Percentiles rank a stretch among this genome's conserved stretches.
phyloP scores from a whole-genome alignment of 2,329 filamentous ascomycete species.

The Tolypocladium cylindrosporum region DNA sequence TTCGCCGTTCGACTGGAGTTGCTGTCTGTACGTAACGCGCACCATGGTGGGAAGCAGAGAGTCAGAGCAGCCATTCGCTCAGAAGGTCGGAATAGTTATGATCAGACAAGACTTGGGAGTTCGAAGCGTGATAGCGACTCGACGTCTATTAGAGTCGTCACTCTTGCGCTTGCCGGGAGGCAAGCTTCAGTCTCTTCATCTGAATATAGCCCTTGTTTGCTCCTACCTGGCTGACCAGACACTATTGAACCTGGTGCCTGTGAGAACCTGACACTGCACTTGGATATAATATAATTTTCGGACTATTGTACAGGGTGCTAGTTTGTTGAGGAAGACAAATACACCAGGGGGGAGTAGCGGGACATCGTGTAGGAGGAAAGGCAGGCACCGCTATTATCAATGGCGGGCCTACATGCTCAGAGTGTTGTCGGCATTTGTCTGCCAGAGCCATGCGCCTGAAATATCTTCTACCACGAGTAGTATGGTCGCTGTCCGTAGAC shows the following conservation, averaged over 20 bases:
- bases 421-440: neutral
- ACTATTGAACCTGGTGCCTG: too few relatives aligned
- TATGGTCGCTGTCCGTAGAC: conserved; percentile 80
- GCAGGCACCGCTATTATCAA: neutral
- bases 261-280: too few relatives aligned
- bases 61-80: neutral
- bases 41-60: neutral
- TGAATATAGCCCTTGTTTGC: too few relatives aligned
- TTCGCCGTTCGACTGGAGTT: neutral
- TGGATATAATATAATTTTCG: too few relatives aligned
- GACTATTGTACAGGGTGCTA: neutral
- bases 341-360: neutral
- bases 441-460: neutral
- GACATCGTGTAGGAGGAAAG: neutral
- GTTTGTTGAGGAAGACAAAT: neutral
- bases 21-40: neutral
- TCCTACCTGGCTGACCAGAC: too few relatives aligned
- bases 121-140: neutral
- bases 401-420: neutral
- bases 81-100: neutral
- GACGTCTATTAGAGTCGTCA: neutral
- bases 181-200: neutral
- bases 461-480: conserved; percentile 66
- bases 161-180: neutral
- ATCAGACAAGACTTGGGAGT: neutral